Evolutionary conservation across 2,329 filamentous ascomycete genomes (phyloP).

Genomic region (Neonectria punicea): DNA sequence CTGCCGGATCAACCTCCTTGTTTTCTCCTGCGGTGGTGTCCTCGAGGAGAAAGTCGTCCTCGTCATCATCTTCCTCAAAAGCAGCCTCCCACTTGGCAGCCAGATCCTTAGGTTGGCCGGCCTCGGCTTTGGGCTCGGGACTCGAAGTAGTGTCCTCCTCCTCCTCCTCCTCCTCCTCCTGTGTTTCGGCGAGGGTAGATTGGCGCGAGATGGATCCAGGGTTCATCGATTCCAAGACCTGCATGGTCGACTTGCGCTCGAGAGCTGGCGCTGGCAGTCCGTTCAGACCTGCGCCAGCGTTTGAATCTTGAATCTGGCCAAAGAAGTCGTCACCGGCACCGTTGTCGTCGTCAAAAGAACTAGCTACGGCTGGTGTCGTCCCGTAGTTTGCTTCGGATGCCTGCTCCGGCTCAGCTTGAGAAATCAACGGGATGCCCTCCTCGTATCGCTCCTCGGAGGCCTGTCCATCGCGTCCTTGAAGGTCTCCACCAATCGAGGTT

Average conservation of each 20-base stretch:
- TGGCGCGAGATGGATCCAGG: conserved; percentile 46
- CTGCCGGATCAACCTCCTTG: conserved; percentile 67
- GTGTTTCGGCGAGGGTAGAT: conserved; percentile 46
- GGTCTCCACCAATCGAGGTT: conserved; percentile 56
- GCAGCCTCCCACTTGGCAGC: conserved; percentile 87
- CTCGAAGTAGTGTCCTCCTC: conserved; percentile 34
- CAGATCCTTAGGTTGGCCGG: conserved; percentile 63
- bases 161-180: conserved; percentile 46
- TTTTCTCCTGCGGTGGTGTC: conserved; percentile 59
- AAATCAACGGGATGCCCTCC: conserved; percentile 74
- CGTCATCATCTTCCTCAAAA: conserved; percentile 79
- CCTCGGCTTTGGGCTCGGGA: conserved; percentile 33
- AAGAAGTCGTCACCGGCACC: conserved; percentile 74
- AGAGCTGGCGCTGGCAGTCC: conserved; percentile 47
- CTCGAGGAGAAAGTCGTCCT: conserved; percentile 66
- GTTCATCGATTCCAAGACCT: conserved; percentile 67
- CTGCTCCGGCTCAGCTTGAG: conserved; percentile 41
- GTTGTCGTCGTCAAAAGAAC: conserved; percentile 56
- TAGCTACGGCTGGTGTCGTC: conserved; percentile 33
- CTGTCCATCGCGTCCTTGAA: conserved; percentile 53
- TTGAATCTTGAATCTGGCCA: conserved; percentile 55
- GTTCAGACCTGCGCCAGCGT: conserved; percentile 36
- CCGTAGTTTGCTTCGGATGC: conserved; percentile 24
- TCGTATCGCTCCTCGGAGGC: conserved; percentile 70
- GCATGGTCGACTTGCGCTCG: conserved; percentile 76